Base-by-base conservation (phyloP, 2,329 filamentous ascomycete species). In the Sporothrix humicola region DNA sequence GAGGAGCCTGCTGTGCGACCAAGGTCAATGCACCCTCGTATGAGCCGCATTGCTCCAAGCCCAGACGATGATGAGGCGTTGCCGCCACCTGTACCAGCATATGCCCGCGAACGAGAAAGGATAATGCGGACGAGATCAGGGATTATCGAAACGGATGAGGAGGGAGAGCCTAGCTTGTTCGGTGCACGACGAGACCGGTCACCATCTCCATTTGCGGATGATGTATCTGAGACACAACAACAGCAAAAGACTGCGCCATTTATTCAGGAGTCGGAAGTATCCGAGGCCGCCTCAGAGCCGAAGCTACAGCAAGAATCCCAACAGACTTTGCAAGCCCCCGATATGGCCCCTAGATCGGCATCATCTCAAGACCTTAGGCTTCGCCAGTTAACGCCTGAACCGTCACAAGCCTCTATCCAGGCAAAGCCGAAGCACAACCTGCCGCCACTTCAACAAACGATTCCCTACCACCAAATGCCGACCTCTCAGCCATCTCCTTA, bases 1-100 rank as follows among this genome's bases (percentile, higher is more conserved):
- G 88, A 91, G 63, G 88, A 90, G 76, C 84, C 86, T 65, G 78
- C 80, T 15, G 82, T 88, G 72, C 87, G 93, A 72, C 93, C 92
- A 1, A 84, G 88, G 75, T 95, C 93, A 3, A 90, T 93, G 85
- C 91, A 95, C 78, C 92, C 92, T 31, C 88, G 90, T 42, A 88
- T 95, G 84, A 93, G 92, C 79, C 87, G 87, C 31, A 85, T 89
- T 71, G 86, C 86, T 12, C 84, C 85, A 1, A 87, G 85, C 0
- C 84, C 85, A 1, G 54, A 69, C n/a, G 56, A 68, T 13, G 56
- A 54, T 13, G 85, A 85, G 23, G 79, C 80, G 12, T 77, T 87
- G 44, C 87, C 89, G 12, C 78, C 84, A 56, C 82, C 83, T 37
- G 79, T 75, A 54, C 83, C 82, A 44, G 84, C 85, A 17, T 78